These are phyloP conservation scores for Gossypium schwendimanii DNA, from an alignment of 441 rosid genomes.

Conservation along the genomic window DNA sequence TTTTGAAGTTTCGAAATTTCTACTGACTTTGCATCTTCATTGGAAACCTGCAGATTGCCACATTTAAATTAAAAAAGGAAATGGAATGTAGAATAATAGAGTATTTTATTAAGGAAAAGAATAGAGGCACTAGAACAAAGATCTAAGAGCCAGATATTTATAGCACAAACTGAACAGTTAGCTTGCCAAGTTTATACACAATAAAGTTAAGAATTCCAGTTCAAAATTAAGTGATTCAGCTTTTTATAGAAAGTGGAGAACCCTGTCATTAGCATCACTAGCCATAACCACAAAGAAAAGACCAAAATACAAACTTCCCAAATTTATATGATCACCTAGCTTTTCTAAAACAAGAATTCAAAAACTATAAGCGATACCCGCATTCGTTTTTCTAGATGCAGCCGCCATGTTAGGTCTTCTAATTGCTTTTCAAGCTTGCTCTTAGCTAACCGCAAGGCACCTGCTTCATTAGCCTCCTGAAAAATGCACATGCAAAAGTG, in stretches of 20 bases:
- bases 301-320: not conserved
- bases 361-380: conserved; percentile 51
- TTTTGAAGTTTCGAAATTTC: conserved; percentile 78
- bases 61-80: not conserved
- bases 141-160: not conserved
- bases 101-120: not conserved
- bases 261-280: not conserved
- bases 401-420: conserved; percentile 90
- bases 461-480: conserved; percentile 91
- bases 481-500: conserved; percentile 16
- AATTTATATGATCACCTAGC: not conserved
- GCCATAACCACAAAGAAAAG: not conserved
- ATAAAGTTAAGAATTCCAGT: not conserved
- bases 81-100: not conserved
- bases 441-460: conserved; percentile 90
- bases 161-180: not conserved
- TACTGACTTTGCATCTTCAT: conserved; percentile 67
- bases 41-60: conserved; percentile 53
- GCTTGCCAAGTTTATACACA: not conserved
- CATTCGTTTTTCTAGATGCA: conserved; percentile 80
- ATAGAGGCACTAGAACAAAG: not conserved
- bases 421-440: conserved; percentile 89
- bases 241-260: not conserved
- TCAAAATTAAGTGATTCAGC: not conserved
- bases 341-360: conserved; percentile 13